Conservation (phyloP, 225 moss, liverwort and hornwort species). For the Lunularia cruciata region DNA sequence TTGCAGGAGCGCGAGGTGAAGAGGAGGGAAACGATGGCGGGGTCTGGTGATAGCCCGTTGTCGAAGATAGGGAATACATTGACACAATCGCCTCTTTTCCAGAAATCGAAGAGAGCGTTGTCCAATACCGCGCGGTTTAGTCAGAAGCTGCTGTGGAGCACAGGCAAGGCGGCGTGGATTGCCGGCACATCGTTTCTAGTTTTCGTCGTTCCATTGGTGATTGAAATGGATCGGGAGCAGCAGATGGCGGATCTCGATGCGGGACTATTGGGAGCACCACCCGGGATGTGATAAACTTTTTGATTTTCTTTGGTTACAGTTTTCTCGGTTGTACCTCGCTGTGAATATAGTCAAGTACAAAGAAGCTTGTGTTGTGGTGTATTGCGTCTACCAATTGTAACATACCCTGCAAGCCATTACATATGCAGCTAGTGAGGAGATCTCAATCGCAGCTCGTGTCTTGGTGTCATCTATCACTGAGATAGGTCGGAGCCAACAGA, state of each 20-base stretch:
- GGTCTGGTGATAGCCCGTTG: conserved; percentile 33
- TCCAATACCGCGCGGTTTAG: conserved; percentile 67
- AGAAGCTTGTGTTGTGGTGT: no score
- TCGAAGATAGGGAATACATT: conserved; percentile 48
- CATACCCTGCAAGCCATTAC: no score
- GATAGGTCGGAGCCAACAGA: no score
- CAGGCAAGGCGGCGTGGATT: conserved; percentile 82
- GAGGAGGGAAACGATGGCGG: conserved; percentile 37
- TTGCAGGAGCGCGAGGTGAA: conserved; percentile 10
- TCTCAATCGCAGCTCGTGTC: no score
- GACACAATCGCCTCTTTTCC: conserved; percentile 51
- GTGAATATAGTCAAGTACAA: no score
- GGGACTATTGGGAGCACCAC: conserved; percentile 65
- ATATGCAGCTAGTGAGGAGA: no score
- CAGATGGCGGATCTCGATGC: conserved; percentile 77
- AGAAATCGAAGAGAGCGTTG: conserved; percentile 68
- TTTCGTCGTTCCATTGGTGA: conserved; percentile 65
- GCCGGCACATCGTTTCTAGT: conserved; percentile 78
- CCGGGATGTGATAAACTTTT: no score
- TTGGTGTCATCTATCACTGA: no score
- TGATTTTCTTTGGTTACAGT: no score
- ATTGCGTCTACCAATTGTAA: no score
- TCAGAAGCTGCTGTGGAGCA: conserved; percentile 70
- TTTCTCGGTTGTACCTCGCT: no score
- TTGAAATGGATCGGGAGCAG: conserved; percentile 69